Evolutionary conservation across 2,329 filamentous ascomycete genomes (phyloP).

Genomic region (Pyricularia grisea): DNA sequence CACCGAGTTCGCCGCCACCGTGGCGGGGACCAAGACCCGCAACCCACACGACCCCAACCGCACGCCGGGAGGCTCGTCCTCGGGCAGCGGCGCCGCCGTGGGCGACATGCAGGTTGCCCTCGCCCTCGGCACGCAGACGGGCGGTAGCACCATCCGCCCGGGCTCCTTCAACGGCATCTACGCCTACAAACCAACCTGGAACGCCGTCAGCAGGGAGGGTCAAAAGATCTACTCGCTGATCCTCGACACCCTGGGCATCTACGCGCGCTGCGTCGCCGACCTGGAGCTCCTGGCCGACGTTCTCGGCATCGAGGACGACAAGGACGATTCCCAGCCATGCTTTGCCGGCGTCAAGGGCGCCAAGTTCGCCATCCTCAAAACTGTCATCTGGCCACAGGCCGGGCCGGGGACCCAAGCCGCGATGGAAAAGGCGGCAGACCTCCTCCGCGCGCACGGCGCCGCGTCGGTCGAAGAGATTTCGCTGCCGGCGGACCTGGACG

Average conservation of each 20-base stretch:
- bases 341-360: constrained; percentile 30
- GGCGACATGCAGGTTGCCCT: constrained; percentile 54
- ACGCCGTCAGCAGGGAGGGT: constrained; percentile 51
- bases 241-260: constrained; percentile 55
- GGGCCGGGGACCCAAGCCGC: constrained; percentile 33
- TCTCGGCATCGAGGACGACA: constrained; percentile 39
- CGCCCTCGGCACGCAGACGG: constrained; percentile 56
- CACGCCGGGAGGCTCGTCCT: constrained; percentile 59
- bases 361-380: constrained; percentile 45
- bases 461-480: constrained; percentile 41
- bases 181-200: constrained; percentile 58
- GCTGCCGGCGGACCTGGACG: constrained; percentile 37
- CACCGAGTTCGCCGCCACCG: constrained; percentile 53
- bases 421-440: constrained; percentile 25
- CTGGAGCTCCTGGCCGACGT: constrained; percentile 44
- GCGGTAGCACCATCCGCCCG: constrained; percentile 54
- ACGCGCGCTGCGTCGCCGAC: constrained; percentile 47
- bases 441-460: constrained; percentile 38
- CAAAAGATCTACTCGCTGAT: constrained; percentile 47
- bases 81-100: constrained; percentile 57
- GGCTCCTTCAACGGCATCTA: constrained; percentile 57
- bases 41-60: constrained; percentile 45
- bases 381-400: constrained; percentile 38
- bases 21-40: constrained; percentile 38
- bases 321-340: constrained; percentile 24